Base-by-base conservation (phyloP, 1,284 basidiomycete species). In the Cutaneotrichosporon daszewskae region DNA sequence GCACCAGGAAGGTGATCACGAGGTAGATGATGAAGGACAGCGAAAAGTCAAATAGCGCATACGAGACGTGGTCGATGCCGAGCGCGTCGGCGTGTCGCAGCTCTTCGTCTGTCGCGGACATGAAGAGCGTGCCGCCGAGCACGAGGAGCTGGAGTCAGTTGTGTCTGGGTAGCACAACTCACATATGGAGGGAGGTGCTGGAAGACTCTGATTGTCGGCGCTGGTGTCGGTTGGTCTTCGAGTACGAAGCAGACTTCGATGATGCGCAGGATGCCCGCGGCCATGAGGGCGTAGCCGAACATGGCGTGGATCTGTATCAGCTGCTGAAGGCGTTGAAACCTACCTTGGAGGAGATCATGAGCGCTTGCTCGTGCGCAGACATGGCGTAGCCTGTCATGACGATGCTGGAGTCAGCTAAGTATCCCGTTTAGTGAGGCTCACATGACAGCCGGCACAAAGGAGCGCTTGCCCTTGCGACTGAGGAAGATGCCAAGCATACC, bases 361-460 rank as follows among this genome's bases (percentile, higher is more conserved):
- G 74, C 9, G 79, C 81, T 72, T 96, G 92, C 2, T 80, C 80
- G 57, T 96, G 92, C 31, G 86, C 83, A 4, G 86, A 85, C 88
- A 96, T 94, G 23, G 85, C 91, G 85, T 88, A 96, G 3, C 92
- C 92, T 0, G 90, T 94, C 49, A 94, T 74, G 45, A 88, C 80
- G 53, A 92, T 83, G 47, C 85, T 89, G 53, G 34, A 14, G 28
- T 25, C 20, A 24, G 18, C 40, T 6, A 31, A 16, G 7, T 31
- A n/a, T n/a, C n/a, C n/a, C n/a, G 13, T 6, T 25, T 23, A 33
- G 18, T 19, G 34, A 32, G 18, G 58, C 77, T 58, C 58, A 89
- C 86, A 96, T 88, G 25, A 91, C 51, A 14, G 79, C 80, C 2
- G 92, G 91, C 3, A 94, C 75, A 18, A 94, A 79, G 34, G 83